phyloP scores from a whole-genome alignment of 345 rosid species.

The Heritiera fomes region DNA sequence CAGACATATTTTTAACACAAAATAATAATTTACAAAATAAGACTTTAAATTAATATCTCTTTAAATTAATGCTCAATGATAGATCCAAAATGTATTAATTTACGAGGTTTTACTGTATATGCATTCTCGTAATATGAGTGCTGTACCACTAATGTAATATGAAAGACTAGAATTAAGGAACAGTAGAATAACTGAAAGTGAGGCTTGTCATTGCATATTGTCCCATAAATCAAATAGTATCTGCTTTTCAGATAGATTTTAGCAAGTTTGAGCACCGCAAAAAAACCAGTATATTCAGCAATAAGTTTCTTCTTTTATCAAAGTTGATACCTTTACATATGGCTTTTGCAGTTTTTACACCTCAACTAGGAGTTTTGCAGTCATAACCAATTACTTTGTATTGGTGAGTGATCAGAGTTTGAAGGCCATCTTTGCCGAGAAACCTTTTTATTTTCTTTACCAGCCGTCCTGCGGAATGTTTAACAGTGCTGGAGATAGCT shows the following conservation, averaged over 20 bases:
- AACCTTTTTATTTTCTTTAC: conserved; percentile 32
- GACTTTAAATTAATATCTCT: too few relatives aligned
- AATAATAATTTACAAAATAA: too few relatives aligned
- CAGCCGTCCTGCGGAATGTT: conserved; percentile 7
- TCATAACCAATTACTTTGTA: conserved; percentile 10
- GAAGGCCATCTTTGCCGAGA: conserved; percentile 22
- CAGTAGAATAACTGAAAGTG: not conserved
- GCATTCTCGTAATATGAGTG: not conserved
- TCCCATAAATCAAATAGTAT: not conserved
- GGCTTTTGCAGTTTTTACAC: conserved; percentile 24
- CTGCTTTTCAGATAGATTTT: not conserved
- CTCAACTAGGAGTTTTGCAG: not conserved
- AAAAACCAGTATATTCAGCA: conserved; percentile 17
- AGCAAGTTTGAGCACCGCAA: not conserved
- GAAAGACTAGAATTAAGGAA: not conserved
- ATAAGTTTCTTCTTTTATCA: conserved; percentile 4
- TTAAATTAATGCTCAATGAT: too few relatives aligned
- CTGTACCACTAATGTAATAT: too few relatives aligned
- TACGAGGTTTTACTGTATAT: too few relatives aligned
- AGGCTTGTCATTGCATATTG: not conserved
- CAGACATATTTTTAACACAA: too few relatives aligned
- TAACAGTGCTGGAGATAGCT: not conserved
- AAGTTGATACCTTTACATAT: conserved; percentile 1
- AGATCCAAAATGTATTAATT: too few relatives aligned
- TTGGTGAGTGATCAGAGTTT: not conserved